phyloP scores from a whole-genome alignment of 2,329 filamentous ascomycete genomes.

The Aureobasidium sp. region DNA sequence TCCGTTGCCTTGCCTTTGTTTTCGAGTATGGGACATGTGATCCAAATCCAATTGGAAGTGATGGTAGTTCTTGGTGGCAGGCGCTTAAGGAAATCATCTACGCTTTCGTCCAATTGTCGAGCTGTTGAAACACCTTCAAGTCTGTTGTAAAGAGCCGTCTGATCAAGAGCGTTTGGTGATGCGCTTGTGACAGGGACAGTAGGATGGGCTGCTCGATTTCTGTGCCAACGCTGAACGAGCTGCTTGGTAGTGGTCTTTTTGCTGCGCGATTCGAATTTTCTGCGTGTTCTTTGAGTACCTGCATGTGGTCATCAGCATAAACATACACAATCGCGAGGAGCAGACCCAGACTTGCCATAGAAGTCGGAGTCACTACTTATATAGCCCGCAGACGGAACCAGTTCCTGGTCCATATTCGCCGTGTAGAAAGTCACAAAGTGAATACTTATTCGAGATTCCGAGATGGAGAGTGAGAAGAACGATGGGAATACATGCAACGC shows the following conservation, averaged over 20 bases:
- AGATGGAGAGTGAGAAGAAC: no score
- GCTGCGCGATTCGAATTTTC: background rate
- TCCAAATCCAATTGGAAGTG: constrained; percentile 62
- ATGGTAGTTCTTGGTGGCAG: constrained; percentile 60
- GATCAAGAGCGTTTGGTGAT: background rate
- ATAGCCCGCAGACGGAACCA: constrained; percentile 22
- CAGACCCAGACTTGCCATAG: constrained; percentile 29
- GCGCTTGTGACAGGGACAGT: background rate
- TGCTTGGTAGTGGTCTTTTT: background rate
- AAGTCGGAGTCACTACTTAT: constrained; percentile 40
- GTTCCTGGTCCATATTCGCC: background rate
- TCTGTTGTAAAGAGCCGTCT: constrained; percentile 48
- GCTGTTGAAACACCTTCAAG: constrained; percentile 48
- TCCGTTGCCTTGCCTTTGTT: constrained; percentile 30
- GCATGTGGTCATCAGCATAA: background rate
- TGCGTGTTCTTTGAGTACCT: background rate
- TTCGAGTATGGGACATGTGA: constrained; percentile 55
- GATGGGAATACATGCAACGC: background rate
- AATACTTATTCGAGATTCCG: background rate
- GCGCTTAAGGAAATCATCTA: constrained; percentile 59
- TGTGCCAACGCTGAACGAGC: background rate
- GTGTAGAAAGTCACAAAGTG: background rate
- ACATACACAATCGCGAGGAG: background rate
- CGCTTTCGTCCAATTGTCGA: constrained; percentile 58
- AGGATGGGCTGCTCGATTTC: background rate